phyloP scores from a whole-genome alignment of 495 filamentous ascomycete genomes.

The Baudoinia panamericana region DNA sequence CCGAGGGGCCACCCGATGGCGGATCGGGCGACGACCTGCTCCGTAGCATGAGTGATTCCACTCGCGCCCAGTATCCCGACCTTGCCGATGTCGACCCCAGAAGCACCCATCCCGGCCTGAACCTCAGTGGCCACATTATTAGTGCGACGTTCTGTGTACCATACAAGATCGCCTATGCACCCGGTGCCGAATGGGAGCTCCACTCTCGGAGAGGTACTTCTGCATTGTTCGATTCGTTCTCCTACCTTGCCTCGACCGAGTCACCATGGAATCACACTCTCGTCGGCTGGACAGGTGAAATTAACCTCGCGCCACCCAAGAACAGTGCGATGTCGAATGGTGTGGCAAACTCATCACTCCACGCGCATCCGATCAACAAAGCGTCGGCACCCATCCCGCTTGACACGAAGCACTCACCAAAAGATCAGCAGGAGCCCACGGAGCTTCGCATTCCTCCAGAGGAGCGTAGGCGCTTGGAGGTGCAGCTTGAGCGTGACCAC shows the following conservation, averaged over 20 bases:
- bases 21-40: conserved; percentile 49
- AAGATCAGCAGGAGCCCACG: neutral
- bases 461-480: conserved; percentile 57
- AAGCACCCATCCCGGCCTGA: conserved; percentile 50
- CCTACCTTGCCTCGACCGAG: conserved; percentile 62
- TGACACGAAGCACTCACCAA: conserved; percentile 35
- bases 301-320: conserved; percentile 37
- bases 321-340: neutral
- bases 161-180: conserved; percentile 52
- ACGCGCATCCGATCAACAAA: conserved; percentile 37
- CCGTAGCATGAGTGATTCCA: conserved; percentile 46
- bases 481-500: conserved; percentile 51
- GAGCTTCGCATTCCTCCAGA: conserved; percentile 24
- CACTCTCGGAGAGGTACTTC: conserved; percentile 69
- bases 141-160: conserved; percentile 79
- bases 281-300: conserved; percentile 87
- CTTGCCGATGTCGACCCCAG: conserved; percentile 47
- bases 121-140: conserved; percentile 69
- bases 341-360: conserved; percentile 26
- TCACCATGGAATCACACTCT: conserved; percentile 74
- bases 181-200: conserved; percentile 64
- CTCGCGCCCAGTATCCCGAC: conserved; percentile 34
- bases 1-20: conserved; percentile 36
- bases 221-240: conserved; percentile 77
- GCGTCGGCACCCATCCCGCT: conserved; percentile 61